Percentiles rank a stretch among this genome's conserved stretches.
Evolutionary conservation across 192 early-diverging fungal genomes (phyloP).

Genomic region (Entomortierella parvispora): DNA sequence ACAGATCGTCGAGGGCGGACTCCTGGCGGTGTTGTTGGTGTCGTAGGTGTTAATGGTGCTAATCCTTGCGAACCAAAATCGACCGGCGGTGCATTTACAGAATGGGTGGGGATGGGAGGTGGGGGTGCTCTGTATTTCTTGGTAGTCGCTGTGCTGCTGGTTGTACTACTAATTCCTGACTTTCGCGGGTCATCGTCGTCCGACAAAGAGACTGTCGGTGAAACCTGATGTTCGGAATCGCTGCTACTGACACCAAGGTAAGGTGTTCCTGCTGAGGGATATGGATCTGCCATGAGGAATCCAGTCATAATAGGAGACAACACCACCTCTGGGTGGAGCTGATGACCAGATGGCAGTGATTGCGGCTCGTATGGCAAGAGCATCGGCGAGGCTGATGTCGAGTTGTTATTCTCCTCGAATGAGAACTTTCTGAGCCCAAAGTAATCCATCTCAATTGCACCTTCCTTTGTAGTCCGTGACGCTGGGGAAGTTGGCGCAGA

Average conservation of each 20-base stretch:
- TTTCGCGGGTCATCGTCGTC: slow-evolving; percentile 1
- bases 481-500: neutral
- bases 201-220: neutral
- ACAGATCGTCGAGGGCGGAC: slow-evolving; percentile 44
- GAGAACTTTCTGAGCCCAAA: slow-evolving; percentile 25
- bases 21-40: slow-evolving; percentile 41
- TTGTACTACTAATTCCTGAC: neutral
- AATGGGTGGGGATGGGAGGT: slow-evolving; percentile 39
- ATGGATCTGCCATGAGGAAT: slow-evolving; percentile 48
- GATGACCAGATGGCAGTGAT: slow-evolving; percentile 1
- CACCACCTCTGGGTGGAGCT: slow-evolving; percentile 1
- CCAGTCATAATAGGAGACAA: slow-evolving; percentile 33
- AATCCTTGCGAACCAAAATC: neutral
- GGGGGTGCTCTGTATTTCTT: slow-evolving; percentile 46
- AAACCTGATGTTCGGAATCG: slow-evolving; percentile 11
- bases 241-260: slow-evolving; percentile 4
- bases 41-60: slow-evolving; percentile 21
- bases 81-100: neutral
- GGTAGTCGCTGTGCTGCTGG: slow-evolving; percentile 3
- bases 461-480: slow-evolving; percentile 19
- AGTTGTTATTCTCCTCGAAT: slow-evolving; percentile 5
- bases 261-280: slow-evolving; percentile 35
- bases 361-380: slow-evolving; percentile 27
- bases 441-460: slow-evolving; percentile 22
- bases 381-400: slow-evolving; percentile 20